These are phyloP conservation scores for Alnus glutinosa DNA, from an alignment of 306 rosid genomes.

Conservation along the genomic window DNA sequence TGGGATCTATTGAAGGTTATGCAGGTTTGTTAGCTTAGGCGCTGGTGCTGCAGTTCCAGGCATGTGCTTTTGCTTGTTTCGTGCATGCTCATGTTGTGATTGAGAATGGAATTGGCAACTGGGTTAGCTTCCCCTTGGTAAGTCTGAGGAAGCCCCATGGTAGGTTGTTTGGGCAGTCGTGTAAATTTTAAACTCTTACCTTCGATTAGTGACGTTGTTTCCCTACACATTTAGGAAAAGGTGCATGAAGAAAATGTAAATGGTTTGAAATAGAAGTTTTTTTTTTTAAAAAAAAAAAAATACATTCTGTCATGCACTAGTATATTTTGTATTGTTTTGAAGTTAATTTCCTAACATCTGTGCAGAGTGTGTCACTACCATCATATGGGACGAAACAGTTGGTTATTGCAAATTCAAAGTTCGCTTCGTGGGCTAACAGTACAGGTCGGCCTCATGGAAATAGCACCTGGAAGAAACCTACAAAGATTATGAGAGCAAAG, in stretches of 20 bases:
- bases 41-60: neutral
- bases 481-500: slow-evolving; percentile 30
- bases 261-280: no score
- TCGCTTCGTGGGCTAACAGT: slow-evolving; percentile 19
- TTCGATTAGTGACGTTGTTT: neutral
- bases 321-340: neutral
- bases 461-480: slow-evolving; percentile 22
- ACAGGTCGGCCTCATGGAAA: slow-evolving; percentile 27
- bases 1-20: neutral
- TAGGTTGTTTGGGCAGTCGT: neutral
- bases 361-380: neutral
- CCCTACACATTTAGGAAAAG: neutral
- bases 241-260: neutral
- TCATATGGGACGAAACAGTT: neutral
- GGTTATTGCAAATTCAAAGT: neutral
- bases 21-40: neutral
- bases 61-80: no score
- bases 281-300: no score
- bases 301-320: neutral
- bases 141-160: neutral
- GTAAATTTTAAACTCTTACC: neutral
- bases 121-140: neutral
- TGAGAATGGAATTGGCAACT: neutral
- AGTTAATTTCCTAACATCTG: neutral
- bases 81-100: neutral